Conservation (phyloP, 1,284 basidiomycete genomes). For the Farysia itapuensis region DNA sequence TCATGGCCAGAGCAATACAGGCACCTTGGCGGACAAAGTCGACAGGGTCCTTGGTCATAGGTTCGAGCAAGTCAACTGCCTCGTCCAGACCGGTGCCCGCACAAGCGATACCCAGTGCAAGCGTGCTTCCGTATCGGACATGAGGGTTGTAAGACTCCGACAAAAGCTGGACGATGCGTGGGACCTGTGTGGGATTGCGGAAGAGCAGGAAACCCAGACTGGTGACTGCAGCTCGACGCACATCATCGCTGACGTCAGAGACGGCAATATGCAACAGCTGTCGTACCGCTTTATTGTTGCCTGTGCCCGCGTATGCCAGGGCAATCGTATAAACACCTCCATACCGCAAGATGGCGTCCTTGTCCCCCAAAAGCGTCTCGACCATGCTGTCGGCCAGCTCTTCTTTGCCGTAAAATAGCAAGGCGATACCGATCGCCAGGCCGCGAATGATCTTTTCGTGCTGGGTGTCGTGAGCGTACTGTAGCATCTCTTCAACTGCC, state of each 20-base stretch:
- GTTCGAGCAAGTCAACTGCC: conserved; percentile 57
- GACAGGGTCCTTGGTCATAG: conserved; percentile 59
- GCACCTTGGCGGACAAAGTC: conserved; percentile 60
- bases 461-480: conserved; percentile 60
- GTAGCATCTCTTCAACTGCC: conserved; percentile 59
- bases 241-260: conserved; percentile 58
- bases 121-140: conserved; percentile 58
- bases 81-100: conserved; percentile 58
- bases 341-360: conserved; percentile 58
- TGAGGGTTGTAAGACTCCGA: conserved; percentile 60
- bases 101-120: conserved; percentile 59
- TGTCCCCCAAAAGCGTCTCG: conserved; percentile 54
- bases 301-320: conserved; percentile 59
- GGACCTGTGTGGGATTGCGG: conserved; percentile 60
- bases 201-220: conserved; percentile 57
- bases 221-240: conserved; percentile 58
- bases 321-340: conserved; percentile 59
- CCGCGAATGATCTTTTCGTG: conserved; percentile 60
- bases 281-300: conserved; percentile 58
- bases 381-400: conserved; percentile 55
- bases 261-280: conserved; percentile 57
- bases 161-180: conserved; percentile 58
- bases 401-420: conserved; percentile 59
- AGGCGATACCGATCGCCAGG: conserved; percentile 57
- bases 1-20: conserved; percentile 57